A percentile compares a stretch with the other conserved stretches of the same genome.
phyloP scores from a whole-genome alignment of 345 rosid species.

The Durio zibethinus region DNA sequence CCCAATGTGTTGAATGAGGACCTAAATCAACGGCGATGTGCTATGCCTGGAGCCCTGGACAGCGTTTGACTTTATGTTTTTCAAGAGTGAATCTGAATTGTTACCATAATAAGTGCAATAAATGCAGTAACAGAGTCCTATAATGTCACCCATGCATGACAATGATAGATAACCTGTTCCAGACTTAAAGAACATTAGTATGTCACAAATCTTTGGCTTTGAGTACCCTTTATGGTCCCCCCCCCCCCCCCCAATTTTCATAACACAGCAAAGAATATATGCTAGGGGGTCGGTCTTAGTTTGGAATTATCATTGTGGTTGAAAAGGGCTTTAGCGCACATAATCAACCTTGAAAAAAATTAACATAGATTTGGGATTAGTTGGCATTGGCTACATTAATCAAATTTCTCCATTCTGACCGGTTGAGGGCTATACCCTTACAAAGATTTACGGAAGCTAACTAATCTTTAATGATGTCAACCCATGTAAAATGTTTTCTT shows the following conservation, averaged over 20 bases:
- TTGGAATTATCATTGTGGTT: neutral
- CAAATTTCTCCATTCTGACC: neutral
- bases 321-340: neutral
- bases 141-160: neutral
- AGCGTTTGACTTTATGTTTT: neutral
- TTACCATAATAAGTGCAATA: neutral
- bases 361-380: neutral
- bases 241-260: neutral
- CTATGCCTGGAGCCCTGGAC: neutral
- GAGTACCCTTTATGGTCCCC: neutral
- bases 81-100: neutral
- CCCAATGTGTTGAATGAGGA: neutral
- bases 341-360: neutral
- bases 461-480: neutral
- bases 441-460: neutral
- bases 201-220: neutral
- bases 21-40: neutral
- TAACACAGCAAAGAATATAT: neutral
- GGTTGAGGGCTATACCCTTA: neutral
- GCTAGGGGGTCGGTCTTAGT: neutral
- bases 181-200: neutral
- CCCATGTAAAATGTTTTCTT: constrained; percentile 7
- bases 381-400: neutral
- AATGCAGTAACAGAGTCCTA: neutral
- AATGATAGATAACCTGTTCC: neutral